Percentiles rank a stretch among this genome's conserved stretches.
Evolutionary conservation across 257 asterid species (phyloP).

Genomic region (Primulina huaijiensis): DNA sequence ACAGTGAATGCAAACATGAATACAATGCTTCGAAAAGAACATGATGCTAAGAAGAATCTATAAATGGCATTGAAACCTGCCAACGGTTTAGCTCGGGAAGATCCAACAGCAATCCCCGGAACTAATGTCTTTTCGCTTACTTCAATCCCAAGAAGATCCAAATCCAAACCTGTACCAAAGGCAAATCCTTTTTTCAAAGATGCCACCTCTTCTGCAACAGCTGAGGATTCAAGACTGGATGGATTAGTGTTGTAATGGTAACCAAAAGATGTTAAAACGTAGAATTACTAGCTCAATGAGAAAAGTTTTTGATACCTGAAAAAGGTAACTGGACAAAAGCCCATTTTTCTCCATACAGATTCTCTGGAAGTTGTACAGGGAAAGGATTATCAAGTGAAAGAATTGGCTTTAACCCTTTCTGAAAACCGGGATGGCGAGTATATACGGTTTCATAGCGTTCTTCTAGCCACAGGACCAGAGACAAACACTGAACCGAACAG

Average conservation of each 20-base stretch:
- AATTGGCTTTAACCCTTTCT: conserved; percentile 72
- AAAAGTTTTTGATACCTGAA: conserved; percentile 41
- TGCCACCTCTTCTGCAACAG: conserved; percentile 70
- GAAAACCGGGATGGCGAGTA: conserved; percentile 83
- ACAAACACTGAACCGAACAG: conserved; percentile 59
- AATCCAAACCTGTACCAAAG: conserved; percentile 78
- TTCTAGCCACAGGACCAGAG: conserved; percentile 89
- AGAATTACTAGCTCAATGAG: neutral
- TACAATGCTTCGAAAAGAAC: neutral
- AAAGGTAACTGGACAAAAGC: conserved; percentile 91
- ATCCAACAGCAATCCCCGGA: conserved; percentile 89
- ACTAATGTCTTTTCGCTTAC: conserved; percentile 62
- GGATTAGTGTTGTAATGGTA: conserved; percentile 9
- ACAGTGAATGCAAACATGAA: neutral
- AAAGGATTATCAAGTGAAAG: conserved; percentile 80
- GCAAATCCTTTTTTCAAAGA: conserved; percentile 52
- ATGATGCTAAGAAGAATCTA: neutral
- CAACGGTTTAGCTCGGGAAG: conserved; percentile 80
- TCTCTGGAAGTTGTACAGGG: conserved; percentile 90
- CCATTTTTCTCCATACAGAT: conserved; percentile 87
- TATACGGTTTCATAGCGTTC: conserved; percentile 87
- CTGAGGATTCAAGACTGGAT: conserved; percentile 38
- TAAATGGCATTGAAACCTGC: conserved; percentile 50
- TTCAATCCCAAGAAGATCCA: conserved; percentile 92
- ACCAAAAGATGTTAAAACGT: neutral